Conservation (phyloP, 768 basidiomycete genomes). For the Tylopilus intermedius region DNA sequence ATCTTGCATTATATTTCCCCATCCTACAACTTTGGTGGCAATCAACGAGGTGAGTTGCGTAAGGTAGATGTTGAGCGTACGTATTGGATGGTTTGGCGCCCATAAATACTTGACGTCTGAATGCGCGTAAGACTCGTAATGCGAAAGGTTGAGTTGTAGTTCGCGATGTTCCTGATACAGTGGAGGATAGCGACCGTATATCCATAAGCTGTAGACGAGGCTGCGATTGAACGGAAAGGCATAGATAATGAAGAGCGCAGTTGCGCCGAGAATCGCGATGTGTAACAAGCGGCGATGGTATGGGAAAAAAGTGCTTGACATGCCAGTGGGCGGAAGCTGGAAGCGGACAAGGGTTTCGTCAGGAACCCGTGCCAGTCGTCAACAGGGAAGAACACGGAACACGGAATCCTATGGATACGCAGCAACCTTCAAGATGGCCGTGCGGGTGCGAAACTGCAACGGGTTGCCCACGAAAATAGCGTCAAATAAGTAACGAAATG, state of each 20-base stretch:
- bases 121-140: slow-evolving; percentile 35
- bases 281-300: slow-evolving; percentile 5
- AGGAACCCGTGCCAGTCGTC: no score
- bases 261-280: slow-evolving; percentile 3
- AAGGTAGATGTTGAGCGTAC: not conserved
- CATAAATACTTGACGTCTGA: slow-evolving; percentile 38
- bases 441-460: no score
- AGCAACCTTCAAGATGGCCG: no score
- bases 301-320: not conserved
- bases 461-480: no score
- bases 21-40: slow-evolving; percentile 27
- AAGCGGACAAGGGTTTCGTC: no score
- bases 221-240: slow-evolving; percentile 24
- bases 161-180: slow-evolving; percentile 35
- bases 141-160: slow-evolving; percentile 36
- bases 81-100: slow-evolving; percentile 40
- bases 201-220: slow-evolving; percentile 12
- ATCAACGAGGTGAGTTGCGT: not conserved
- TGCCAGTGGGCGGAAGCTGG: no score
- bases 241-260: slow-evolving; percentile 7
- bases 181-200: slow-evolving; percentile 32
- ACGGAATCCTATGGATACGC: no score
- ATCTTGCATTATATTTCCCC: slow-evolving; percentile 39
- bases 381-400: no score
- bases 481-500: no score